These are phyloP conservation scores for Cutaneotrichosporon arboriforme DNA, from an alignment of 1,284 basidiomycete species.

Conservation along the genomic window DNA sequence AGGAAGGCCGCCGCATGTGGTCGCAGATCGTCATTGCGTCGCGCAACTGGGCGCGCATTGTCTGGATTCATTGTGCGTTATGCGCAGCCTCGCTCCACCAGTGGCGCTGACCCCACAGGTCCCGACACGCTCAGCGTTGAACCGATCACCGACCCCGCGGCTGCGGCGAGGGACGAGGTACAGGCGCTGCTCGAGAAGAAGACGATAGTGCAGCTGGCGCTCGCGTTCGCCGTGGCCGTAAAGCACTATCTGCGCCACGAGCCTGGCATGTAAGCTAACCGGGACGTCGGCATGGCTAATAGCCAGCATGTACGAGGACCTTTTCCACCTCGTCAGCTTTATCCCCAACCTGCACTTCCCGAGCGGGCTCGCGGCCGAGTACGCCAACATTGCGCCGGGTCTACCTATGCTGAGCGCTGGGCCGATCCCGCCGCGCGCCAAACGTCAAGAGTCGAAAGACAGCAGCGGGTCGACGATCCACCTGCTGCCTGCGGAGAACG, in stretches of 20 bases:
- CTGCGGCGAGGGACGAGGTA: conserved; percentile 48
- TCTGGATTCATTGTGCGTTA: conserved; percentile 43
- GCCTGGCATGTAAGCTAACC: conserved; percentile 54
- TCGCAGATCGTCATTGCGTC: conserved; percentile 59
- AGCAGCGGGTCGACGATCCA: background rate
- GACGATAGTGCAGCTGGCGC: conserved; percentile 63
- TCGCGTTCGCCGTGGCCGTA: conserved; percentile 53
- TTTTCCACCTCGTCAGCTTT: conserved; percentile 41
- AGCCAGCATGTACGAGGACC: conserved; percentile 42
- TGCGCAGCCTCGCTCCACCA: no score
- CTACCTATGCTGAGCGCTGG: conserved; percentile 14
- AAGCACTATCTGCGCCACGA: conserved; percentile 57
- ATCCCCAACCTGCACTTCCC: conserved; percentile 38
- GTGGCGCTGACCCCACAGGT: conserved; percentile 16
- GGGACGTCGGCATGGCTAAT: background rate
- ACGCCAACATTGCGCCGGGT: conserved; percentile 27
- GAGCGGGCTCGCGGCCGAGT: conserved; percentile 23
- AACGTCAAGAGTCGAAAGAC: background rate
- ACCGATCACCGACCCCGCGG: conserved; percentile 28
- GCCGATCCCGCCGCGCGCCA: conserved; percentile 1
- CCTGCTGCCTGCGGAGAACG: conserved; percentile 53
- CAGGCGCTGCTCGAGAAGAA: conserved; percentile 64
- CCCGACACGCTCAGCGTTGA: conserved; percentile 28
- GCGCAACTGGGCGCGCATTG: conserved; percentile 36
- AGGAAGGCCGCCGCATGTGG: conserved; percentile 66